Conservation (phyloP, 176 grass and related monocot genomes). For the Paspalum notatum region DNA sequence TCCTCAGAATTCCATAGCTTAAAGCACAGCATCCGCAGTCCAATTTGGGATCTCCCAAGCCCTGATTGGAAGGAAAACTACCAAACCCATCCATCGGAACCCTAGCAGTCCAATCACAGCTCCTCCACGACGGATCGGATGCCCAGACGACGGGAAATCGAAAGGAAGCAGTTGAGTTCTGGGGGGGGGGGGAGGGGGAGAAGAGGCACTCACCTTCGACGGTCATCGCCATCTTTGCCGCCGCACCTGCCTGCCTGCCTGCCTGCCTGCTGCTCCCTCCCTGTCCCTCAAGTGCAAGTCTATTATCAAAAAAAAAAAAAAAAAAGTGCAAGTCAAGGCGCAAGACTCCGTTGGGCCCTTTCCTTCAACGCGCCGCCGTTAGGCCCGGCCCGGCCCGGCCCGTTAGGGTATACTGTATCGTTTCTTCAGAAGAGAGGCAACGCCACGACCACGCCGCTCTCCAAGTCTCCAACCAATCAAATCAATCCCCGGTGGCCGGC, state of each 20-base stretch:
- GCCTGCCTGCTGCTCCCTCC: no score
- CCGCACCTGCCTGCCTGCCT: no score
- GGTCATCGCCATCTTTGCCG: slow-evolving; percentile 69
- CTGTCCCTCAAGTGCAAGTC: no score
- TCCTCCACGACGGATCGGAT: neutral
- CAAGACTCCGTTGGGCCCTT: no score
- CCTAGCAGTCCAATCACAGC: slow-evolving; percentile 32
- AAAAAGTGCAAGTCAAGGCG: no score
- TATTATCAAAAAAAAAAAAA: no score
- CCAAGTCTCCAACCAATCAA: neutral
- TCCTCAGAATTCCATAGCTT: neutral
- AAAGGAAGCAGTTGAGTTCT: neutral
- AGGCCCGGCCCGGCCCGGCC: neutral
- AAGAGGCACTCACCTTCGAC: slow-evolving; percentile 52
- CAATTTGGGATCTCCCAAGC: neutral
- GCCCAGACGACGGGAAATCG: neutral
- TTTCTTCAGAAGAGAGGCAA: no score
- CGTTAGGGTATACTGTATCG: neutral
- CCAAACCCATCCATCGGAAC: slow-evolving; percentile 14
- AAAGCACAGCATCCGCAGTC: neutral
- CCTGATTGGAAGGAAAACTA: neutral
- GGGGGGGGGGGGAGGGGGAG: neutral
- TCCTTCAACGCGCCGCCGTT: no score
- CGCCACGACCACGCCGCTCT: no score
- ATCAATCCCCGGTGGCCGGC: neutral